A percentile compares a stretch with the other conserved stretches of the same genome.
phyloP scores from a whole-genome alignment of 2,329 filamentous ascomycete genomes.

The Colletotrichum eleusines region DNA sequence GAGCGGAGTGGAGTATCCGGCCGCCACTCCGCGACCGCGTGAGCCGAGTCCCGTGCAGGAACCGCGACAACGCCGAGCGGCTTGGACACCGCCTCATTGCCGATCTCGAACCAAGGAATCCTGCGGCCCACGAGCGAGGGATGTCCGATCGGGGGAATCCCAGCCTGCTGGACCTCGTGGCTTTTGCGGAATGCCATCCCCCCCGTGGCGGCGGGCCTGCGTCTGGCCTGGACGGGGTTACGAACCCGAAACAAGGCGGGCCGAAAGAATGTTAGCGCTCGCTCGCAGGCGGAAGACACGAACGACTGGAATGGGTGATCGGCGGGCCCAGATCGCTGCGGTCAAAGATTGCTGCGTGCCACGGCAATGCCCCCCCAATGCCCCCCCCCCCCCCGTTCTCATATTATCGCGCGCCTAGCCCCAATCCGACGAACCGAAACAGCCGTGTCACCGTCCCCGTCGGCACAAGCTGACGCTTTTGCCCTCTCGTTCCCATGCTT shows the following conservation, averaged over 20 bases:
- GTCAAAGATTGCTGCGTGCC: conserved; percentile 1
- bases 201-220: too few species aligned
- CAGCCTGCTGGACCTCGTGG: background rate
- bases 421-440: background rate
- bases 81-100: background rate
- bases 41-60: background rate
- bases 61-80: background rate
- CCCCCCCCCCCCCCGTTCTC: too few species aligned
- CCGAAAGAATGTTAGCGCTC: background rate
- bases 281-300: too few species aligned
- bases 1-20: background rate
- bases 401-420: background rate
- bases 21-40: background rate
- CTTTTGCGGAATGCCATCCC: too few species aligned
- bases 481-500: background rate
- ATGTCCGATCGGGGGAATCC: background rate
- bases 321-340: background rate
- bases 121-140: background rate
- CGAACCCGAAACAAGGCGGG: background rate
- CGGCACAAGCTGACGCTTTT: background rate
- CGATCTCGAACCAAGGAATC: background rate
- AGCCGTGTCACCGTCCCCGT: background rate
- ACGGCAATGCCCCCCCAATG: background rate
- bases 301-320: background rate
- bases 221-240: too few species aligned